Conservation (phyloP, 129 eudicot genomes). For the Centrapalus pauciflorus region DNA sequence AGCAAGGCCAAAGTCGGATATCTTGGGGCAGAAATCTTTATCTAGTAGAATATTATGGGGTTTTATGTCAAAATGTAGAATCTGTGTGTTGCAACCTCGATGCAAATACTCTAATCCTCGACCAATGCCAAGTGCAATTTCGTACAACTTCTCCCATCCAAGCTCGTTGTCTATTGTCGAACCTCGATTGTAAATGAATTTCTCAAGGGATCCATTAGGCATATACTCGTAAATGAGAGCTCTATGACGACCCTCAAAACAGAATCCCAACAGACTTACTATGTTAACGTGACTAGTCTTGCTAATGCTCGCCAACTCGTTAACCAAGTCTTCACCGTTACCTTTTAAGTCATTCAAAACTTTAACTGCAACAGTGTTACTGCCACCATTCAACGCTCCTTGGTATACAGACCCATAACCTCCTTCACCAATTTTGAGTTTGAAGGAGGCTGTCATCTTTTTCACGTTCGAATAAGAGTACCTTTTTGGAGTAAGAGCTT, state of each 20-base stretch:
- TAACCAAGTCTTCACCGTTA: conserved; percentile 42
- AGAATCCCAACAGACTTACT: conserved; percentile 40
- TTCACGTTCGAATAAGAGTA: conserved; percentile 35
- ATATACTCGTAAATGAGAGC: conserved; percentile 26
- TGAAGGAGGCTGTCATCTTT: conserved; percentile 38
- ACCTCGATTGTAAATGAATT: not conserved
- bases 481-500: conserved; percentile 37
- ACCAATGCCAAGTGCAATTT: conserved; percentile 19
- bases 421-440: conserved; percentile 43
- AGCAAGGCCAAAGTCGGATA: conserved; percentile 31
- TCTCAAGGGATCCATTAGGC: conserved; percentile 29
- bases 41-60: conserved; percentile 28
- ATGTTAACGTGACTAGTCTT: conserved; percentile 45
- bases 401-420: conserved; percentile 47
- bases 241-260: conserved; percentile 39
- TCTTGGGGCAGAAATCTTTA: conserved; percentile 27
- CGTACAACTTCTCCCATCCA: conserved; percentile 17
- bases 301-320: conserved; percentile 48
- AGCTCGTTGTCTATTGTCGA: not conserved
- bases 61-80: conserved; percentile 30
- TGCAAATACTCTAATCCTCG: conserved; percentile 34
- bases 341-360: conserved; percentile 35
- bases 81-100: conserved; percentile 25
- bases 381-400: conserved; percentile 45
- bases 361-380: conserved; percentile 42